These are phyloP conservation scores for Fusarium zealandicum DNA, from an alignment of 2,329 filamentous ascomycete genomes.

Conservation along the genomic window DNA sequence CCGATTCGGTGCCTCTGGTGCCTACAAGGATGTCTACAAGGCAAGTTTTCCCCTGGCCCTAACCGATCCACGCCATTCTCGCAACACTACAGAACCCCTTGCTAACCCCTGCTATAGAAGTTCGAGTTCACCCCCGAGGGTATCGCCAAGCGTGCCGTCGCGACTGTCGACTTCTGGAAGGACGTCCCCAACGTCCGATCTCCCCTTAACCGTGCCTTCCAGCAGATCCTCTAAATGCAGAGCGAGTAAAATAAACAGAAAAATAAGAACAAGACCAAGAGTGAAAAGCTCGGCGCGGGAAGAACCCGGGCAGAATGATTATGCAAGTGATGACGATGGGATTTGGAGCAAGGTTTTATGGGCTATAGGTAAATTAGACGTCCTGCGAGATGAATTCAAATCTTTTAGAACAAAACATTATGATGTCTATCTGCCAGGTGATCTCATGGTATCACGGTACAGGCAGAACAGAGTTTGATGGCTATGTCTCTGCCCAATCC, in stretches of 20 bases:
- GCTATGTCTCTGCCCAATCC: constrained; percentile 5
- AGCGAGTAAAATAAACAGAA: constrained; percentile 26
- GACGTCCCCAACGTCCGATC: constrained; percentile 87
- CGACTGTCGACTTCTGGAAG: constrained; percentile 98
- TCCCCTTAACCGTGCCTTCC: constrained; percentile 95
- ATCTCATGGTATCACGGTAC: not conserved
- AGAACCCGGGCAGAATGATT: constrained; percentile 31
- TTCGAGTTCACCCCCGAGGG: constrained; percentile 99
- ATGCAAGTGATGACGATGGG: constrained; percentile 40
- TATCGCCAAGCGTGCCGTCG: constrained; percentile 90
- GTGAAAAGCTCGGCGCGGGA: constrained; percentile 17
- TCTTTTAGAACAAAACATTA: constrained; percentile 34
- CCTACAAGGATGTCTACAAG: constrained; percentile 98
- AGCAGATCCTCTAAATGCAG: constrained; percentile 83
- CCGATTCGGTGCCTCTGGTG: constrained; percentile 96
- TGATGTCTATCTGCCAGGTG: constrained; percentile 10
- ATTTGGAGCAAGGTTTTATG: constrained; percentile 37
- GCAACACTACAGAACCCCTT: constrained; percentile 1
- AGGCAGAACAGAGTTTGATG: constrained; percentile 3
- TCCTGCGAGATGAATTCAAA: constrained; percentile 39
- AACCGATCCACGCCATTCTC: not conserved
- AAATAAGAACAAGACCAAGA: constrained; percentile 23
- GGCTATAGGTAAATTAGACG: constrained; percentile 38
- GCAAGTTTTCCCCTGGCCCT: constrained; percentile 55
- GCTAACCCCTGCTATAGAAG: constrained; percentile 70